Evolutionary conservation across 768 basidiomycete genomes (phyloP).

Genomic region (Pleurotus tuoliensis): DNA sequence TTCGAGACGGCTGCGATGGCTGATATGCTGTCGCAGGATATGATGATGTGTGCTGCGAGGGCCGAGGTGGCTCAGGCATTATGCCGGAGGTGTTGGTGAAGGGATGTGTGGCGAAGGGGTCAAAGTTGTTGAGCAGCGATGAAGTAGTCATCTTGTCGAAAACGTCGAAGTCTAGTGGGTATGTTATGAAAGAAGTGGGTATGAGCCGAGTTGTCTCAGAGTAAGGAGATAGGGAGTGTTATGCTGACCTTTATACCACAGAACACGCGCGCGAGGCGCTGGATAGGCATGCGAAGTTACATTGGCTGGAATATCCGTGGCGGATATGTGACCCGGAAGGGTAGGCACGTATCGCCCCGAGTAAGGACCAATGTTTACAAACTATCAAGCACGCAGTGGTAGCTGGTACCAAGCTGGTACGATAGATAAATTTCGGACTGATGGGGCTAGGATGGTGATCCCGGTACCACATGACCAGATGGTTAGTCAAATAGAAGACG

Average conservation of each 20-base stretch:
- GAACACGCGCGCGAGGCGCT: background rate
- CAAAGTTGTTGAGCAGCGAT: conserved; percentile 19
- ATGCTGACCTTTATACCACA: no score
- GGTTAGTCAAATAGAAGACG: background rate
- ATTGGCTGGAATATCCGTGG: conserved; percentile 1
- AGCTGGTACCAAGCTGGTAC: background rate
- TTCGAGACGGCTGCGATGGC: background rate
- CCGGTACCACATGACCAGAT: conserved; percentile 4
- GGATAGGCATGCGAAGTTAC: background rate
- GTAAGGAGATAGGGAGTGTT: background rate
- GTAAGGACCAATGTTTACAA: background rate
- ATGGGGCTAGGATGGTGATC: background rate
- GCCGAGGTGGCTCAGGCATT: conserved; percentile 2
- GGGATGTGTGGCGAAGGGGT: conserved; percentile 26
- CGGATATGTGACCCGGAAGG: background rate
- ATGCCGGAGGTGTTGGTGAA: conserved; percentile 25
- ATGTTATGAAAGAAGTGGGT: background rate
- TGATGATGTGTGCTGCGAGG: conserved; percentile 4
- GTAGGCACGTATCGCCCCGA: background rate
- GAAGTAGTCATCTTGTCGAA: conserved; percentile 12
- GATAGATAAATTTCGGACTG: background rate
- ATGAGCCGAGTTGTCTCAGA: background rate
- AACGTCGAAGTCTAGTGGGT: background rate
- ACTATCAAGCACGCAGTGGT: background rate
- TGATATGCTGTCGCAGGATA: conserved; percentile 1